Evolutionary conservation across 352 stramenopile genomes (phyloP), one percentile per base, ranked within the genome.

Genomic region (Globisporangium emineosum): DNA sequence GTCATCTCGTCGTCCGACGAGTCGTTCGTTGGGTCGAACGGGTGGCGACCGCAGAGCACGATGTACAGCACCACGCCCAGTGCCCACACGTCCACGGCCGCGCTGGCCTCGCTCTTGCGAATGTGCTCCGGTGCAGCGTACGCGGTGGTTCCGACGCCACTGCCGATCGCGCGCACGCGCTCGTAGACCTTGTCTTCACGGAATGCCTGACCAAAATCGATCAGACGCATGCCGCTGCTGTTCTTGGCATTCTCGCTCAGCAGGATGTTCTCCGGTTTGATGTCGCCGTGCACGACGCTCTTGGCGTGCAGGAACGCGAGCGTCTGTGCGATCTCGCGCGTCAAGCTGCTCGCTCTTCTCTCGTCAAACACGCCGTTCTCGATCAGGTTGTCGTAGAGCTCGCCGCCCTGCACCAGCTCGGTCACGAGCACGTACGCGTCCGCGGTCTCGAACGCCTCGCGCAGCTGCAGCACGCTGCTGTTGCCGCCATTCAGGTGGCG

Each of bases 201-300:
- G 57, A 81, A 86, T 15, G 86, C 88, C 37, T 98, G 78, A 9
- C 83, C 83, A 72, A 93, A 93, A 71, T 93, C 82, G 42, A 90
- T 89, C 35, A 93, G 72, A 15, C 79, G 72, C 27, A 98, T 68
- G 17, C 59, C 40, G 5, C 40, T 47, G 40, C 40, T 47, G 17
- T 23, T 47, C 15, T 47, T 47, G 32, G 29, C 57, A 60, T 72
- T 57, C 0, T 56, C 52, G 50, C 61, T 29, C 54, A 93, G 68
- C 68, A 96, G 62, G 57, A 96, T 84, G 67, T 93, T 93, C 64
- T 93, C 84, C 2, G 82, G 84, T 66, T 93, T 93, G 66, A 93
- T 90, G 58, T 93, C 84, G 23, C 84, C 78, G 65, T 93, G 84
- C 27, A 89, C 78, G 29, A 96, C 78, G 50, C 83, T 81, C 63